Conservation (phyloP, 1,284 basidiomycete species). For the Porodaedalea pini region DNA sequence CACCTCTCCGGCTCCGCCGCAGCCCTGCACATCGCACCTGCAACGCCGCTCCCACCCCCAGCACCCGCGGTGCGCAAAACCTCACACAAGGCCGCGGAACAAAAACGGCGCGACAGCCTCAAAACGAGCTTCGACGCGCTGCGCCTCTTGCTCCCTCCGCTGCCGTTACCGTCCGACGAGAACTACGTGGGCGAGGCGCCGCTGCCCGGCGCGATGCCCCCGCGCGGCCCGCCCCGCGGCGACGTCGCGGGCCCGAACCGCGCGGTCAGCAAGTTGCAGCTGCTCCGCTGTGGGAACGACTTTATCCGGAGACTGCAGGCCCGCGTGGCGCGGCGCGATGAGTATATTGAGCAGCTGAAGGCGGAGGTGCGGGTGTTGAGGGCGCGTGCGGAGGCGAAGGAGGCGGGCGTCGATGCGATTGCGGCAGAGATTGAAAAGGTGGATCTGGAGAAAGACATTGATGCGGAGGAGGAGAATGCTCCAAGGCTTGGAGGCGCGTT, state of each 20-base stretch:
- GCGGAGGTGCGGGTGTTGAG: slow-evolving; percentile 63
- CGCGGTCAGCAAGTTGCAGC: slow-evolving; percentile 91
- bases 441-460: slow-evolving; percentile 41
- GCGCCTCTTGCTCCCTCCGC: slow-evolving; percentile 82
- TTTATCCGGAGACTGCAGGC: slow-evolving; percentile 76
- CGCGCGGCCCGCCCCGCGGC: slow-evolving; percentile 80
- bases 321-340: slow-evolving; percentile 80
- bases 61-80: slow-evolving; percentile 62
- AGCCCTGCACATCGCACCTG: slow-evolving; percentile 24
- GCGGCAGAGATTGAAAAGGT: slow-evolving; percentile 28
- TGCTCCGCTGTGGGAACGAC: slow-evolving; percentile 87
- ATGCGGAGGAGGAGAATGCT: slow-evolving; percentile 35
- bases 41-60: slow-evolving; percentile 29
- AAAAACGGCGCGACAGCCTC: slow-evolving; percentile 92
- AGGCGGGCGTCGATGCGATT: slow-evolving; percentile 18
- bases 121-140: slow-evolving; percentile 97
- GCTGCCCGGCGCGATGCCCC: slow-evolving; percentile 81
- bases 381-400: slow-evolving; percentile 6
- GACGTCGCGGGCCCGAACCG: slow-evolving; percentile 88
- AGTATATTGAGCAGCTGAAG: slow-evolving; percentile 71
- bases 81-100: slow-evolving; percentile 96
- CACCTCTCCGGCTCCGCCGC: slow-evolving; percentile 23
- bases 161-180: slow-evolving; percentile 73
- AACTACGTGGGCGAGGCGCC: slow-evolving; percentile 58
- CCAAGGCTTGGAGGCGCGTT: slow-evolving; percentile 17